Conservation (phyloP, 345 rosid species). For the Corchorus capsularis region DNA sequence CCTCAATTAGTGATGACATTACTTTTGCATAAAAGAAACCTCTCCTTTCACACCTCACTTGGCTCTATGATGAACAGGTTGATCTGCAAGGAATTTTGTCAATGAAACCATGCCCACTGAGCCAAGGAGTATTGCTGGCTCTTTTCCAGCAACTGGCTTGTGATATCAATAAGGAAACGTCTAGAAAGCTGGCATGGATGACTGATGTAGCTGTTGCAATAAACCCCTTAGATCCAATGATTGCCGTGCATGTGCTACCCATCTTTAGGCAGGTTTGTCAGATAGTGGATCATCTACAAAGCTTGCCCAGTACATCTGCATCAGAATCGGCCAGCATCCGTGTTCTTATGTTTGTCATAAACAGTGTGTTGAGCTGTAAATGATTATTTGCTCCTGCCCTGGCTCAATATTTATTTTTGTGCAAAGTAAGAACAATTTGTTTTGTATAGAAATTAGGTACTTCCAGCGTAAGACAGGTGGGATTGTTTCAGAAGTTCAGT, state of each 20-base stretch:
- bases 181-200: constrained; percentile 66
- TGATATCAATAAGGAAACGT: constrained; percentile 56
- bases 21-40: background rate
- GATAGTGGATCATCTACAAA: constrained; percentile 54
- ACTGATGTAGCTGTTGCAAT: constrained; percentile 62
- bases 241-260: constrained; percentile 54
- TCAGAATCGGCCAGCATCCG: constrained; percentile 51
- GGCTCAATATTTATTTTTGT: constrained; percentile 18
- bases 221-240: constrained; percentile 59
- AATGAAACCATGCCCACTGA: constrained; percentile 48
- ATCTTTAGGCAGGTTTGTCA: constrained; percentile 69
- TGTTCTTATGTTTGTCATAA: constrained; percentile 58
- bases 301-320: constrained; percentile 38
- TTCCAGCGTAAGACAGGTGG: background rate
- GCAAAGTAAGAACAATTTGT: constrained; percentile 32
- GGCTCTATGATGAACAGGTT: constrained; percentile 41
- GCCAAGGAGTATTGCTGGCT: constrained; percentile 72
- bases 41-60: background rate
- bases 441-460: constrained; percentile 40
- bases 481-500: constrained; percentile 14
- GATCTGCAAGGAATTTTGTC: constrained; percentile 53
- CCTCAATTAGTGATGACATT: background rate
- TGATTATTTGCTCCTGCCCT: constrained; percentile 33
- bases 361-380: constrained; percentile 54
- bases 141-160: constrained; percentile 81